Evolutionary conservation across 2,329 filamentous ascomycete genomes (phyloP), one percentile per base, ranked within the genome.

Genomic region (Colletotrichum nymphaeae): DNA sequence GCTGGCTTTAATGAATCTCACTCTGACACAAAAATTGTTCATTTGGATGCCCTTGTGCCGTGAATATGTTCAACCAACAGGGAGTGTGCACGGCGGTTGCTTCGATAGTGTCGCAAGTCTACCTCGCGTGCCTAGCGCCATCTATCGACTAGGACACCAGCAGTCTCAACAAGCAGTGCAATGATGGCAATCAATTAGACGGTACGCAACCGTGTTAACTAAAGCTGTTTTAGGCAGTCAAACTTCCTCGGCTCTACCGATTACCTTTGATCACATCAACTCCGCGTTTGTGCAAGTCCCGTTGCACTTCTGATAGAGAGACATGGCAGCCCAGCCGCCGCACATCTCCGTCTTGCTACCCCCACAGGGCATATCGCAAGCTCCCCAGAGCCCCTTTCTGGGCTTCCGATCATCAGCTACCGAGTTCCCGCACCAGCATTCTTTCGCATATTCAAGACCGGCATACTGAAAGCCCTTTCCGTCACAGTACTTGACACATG

Each of bases 311-410:
- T 80, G 73, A 65, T 84, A 85, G 3, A 84, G 75, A 6, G 78
- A 80, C 22, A 84, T 76, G 2, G 78, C 78, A 19, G 74, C 77
- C 12, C 78, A 78, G 12, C 84, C 76, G 16, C 75, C 75, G 32
- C 75, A 76, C 24, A 69, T 60, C 8, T 75, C 66, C 5, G 35
- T 42, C 28, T 58, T 32, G 63, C 69, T 67, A 35, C 75, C 75
- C 14, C 62, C 24, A 65, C 75, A 76, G n/a, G 75, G 63, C 74
- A 74, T 74, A 58, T 78, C 77, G 76, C 86, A 88, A 63, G 81
- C 78, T 19, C 86, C 86, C 63, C 84, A 78, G 24, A 85, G 79
- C n/a, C 84, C 84, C 2, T 80, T 76, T n/a, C 80, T 78, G 1
- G 84, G 85, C 24, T 65, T 73, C 16, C 75, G 75, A 26, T 74